Evolutionary conservation across 148 eudicot genomes (phyloP), one percentile per base, ranked within the genome.

Genomic region (Suaeda aralocaspica): DNA sequence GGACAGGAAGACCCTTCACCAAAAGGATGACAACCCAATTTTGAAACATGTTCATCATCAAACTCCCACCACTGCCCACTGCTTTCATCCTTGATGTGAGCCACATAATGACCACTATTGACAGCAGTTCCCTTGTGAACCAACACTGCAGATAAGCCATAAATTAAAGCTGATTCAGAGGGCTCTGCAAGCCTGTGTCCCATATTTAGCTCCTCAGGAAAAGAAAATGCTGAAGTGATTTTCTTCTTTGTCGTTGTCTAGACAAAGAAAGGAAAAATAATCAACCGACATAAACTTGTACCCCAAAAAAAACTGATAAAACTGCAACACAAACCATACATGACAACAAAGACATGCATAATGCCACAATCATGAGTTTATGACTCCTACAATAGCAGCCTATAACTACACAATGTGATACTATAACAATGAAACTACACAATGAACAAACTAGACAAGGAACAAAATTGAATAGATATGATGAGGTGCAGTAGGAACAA

Each of bases 81-180:
- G 57, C 72, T 86, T 76, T 84, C 86, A 82, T 94, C 86, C 83
- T 87, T 91, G 51, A 94, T 89, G 74, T 94, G 88, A 39, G 99
- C 99, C 50, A 90, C 81, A 71, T 94, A 94, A 62, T 94, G 99
- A 62, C 99, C 99, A 80, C 97, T 91, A 71, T 94, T 91, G 19
- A 85, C 97, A 77, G 96, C 99, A 74, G 97, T 81, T 50, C 99
- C 99, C 84, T 94, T 91, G 83, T 94, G 99, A 49, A 94, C 87
- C 71, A 94, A 79, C 30, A 94, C 88, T 71, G 99, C 97, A 45
- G 99, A 92, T 78, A 94, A 76, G 62, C 90, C 96, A 84, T 94
- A 94, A 57, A 82, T 71, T 34, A 85, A 67, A 57, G 82, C 84
- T 36, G 81, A 76, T 31, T 79, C 79, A 42, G 85, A 82, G 50